Base-by-base conservation (phyloP, 768 basidiomycete genomes). In the Myochromella boudieri region DNA sequence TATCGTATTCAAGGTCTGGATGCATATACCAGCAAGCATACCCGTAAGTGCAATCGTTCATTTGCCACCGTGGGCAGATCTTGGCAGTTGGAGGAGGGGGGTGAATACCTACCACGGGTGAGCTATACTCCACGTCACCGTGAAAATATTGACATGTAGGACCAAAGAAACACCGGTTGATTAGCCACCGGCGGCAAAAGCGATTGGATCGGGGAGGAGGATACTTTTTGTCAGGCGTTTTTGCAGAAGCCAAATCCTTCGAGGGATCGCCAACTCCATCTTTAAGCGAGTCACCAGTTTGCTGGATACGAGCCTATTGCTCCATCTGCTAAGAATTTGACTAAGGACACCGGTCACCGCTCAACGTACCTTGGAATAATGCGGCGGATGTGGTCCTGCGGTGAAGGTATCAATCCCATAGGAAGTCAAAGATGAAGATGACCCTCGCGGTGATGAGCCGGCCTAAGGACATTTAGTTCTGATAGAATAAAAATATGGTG, bases 41-140 rank as follows among this genome's bases (percentile, higher is more conserved):
- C 14, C 41, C 44, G 9, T 32, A 48, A 15, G 27, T 37, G 15
- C 54, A 55, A 8, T 47, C 32, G 1, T 32, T 33, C 1, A 44
- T 15, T 34, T 27, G 37, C 48, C 47, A 52, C 4, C 9, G 38
- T 22, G 17, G 18, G 17, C 54, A 55, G 6, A 37, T 33, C 8
- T 17, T 9, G 11, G 47, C 15, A 42, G 42, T 49, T 17, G 33
- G 48, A n/a, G 54, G 54, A 7, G 52, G 49, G 11, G 55, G 52
- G 29, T 56, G 52, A 15, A 56, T 40, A 11, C 55, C 55, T 39
- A 40, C 11, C 17, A 54, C 46, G 12, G 55, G 52, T 1, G 52
- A 52, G 12, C 51, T 36, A 31, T 56, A 56, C 14, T 53, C 44
- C 33, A 56, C 29, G 18, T 56, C 55, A 0, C 39, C 55, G 27